Conservation (phyloP, 164 flowering plant genomes). For the Euptelea pleiosperma region DNA sequence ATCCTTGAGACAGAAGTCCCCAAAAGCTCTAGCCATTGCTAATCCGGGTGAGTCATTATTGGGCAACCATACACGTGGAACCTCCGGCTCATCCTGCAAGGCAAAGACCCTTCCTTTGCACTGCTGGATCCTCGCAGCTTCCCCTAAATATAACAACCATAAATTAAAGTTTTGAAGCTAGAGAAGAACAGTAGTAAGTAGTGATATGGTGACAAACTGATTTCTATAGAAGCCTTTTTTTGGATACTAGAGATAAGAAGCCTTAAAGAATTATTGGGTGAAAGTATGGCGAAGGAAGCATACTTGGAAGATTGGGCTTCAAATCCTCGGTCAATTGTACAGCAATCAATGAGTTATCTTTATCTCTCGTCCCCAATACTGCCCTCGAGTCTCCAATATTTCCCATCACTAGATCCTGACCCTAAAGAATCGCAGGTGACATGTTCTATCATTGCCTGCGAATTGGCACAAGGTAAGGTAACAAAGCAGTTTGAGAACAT, state of each 20-base stretch:
- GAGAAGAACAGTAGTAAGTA: not conserved
- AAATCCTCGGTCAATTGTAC: slow-evolving; percentile 71
- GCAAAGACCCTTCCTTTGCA: slow-evolving; percentile 97
- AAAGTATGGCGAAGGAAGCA: not conserved
- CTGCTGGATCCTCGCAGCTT: slow-evolving; percentile 89
- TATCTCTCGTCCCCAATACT: slow-evolving; percentile 53
- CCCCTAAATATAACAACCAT: slow-evolving; percentile 44
- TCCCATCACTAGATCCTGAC: slow-evolving; percentile 53
- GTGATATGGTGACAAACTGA: not conserved
- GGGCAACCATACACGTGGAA: slow-evolving; percentile 82
- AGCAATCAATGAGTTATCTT: slow-evolving; percentile 42
- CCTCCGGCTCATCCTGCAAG: slow-evolving; percentile 98
- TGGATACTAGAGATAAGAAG: not conserved
- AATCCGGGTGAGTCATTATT: slow-evolving; percentile 80
- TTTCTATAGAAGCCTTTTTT: slow-evolving; percentile 2
- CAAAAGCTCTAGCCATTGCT: slow-evolving; percentile 82
- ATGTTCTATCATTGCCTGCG: slow-evolving; percentile 8
- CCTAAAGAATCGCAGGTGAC: slow-evolving; percentile 30
- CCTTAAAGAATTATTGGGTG: not conserved
- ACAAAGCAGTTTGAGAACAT: not conserved
- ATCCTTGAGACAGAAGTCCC: slow-evolving; percentile 73
- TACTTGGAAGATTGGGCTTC: slow-evolving; percentile 72
- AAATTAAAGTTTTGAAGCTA: not conserved
- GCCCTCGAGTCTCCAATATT: slow-evolving; percentile 77
- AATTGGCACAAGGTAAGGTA: slow-evolving; percentile 3